Evolutionary conservation across 352 stramenopile genomes (phyloP).

Genomic region (Peronospora belbahrii): DNA sequence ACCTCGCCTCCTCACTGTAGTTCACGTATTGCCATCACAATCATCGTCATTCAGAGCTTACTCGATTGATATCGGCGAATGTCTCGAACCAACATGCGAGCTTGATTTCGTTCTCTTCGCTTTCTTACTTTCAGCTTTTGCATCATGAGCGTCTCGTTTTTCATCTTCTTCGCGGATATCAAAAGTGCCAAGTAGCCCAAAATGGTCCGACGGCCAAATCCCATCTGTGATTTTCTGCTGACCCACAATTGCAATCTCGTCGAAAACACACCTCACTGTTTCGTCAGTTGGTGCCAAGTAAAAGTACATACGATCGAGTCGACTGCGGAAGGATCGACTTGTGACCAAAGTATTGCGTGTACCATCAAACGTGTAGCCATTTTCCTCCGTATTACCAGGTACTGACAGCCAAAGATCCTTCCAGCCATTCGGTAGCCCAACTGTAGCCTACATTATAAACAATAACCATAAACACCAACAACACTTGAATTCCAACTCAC

Average conservation of each 20-base stretch:
- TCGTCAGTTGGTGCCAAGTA: conserved; percentile 22
- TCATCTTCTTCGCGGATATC: conserved; percentile 21
- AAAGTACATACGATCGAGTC: conserved; percentile 72
- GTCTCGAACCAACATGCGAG: conserved; percentile 2
- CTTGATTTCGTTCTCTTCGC: neutral
- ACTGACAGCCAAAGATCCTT: conserved; percentile 66
- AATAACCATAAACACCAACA: neutral
- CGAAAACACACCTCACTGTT: conserved; percentile 15
- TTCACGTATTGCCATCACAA: too few relatives aligned
- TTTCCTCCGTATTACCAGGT: conserved; percentile 60
- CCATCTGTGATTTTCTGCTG: conserved; percentile 58
- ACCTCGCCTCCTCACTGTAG: too few relatives aligned
- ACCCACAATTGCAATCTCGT: conserved; percentile 51
- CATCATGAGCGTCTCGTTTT: neutral
- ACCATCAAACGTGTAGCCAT: conserved; percentile 70
- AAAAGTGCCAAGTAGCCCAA: conserved; percentile 51
- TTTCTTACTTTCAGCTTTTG: conserved; percentile 11
- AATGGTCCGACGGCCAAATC: conserved; percentile 71
- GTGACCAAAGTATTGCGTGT: conserved; percentile 48
- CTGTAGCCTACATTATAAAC: conserved; percentile 22
- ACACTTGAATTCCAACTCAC: neutral
- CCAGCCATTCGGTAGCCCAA: conserved; percentile 48
- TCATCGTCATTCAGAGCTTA: neutral
- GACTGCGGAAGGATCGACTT: conserved; percentile 55
- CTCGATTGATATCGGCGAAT: conserved; percentile 14